Percentiles rank a stretch among this genome's conserved stretches.
Conservation (phyloP, 495 filamentous ascomycete species). For the Halenospora varia region DNA sequence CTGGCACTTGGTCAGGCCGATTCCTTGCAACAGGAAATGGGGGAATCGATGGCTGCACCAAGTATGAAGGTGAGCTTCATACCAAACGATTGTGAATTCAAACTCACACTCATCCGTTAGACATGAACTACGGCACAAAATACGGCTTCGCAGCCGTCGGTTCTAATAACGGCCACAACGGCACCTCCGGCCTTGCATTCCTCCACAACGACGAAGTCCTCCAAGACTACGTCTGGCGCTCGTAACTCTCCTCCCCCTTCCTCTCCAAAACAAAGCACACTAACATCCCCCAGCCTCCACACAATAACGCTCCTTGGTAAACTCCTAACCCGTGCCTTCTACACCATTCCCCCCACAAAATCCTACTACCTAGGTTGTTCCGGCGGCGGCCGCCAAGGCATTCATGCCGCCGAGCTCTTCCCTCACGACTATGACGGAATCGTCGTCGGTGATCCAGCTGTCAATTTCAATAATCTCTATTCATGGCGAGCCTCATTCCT, state of each 20-base stretch:
- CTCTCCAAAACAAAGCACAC: conserved; percentile 33
- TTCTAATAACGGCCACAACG: conserved; percentile 55
- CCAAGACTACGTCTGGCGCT: conserved; percentile 30
- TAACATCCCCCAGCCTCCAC: conserved; percentile 30
- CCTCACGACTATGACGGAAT: conserved; percentile 64
- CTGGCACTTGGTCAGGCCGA: conserved; percentile 43
- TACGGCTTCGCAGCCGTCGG: conserved; percentile 54
- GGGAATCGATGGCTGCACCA: conserved; percentile 49
- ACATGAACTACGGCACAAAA: conserved; percentile 27
- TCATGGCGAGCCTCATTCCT: conserved; percentile 54
- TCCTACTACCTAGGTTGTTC: conserved; percentile 57
- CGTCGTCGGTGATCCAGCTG: conserved; percentile 52
- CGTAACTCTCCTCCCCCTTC: conserved; percentile 39
- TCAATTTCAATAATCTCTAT: conserved; percentile 44
- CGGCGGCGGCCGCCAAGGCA: conserved; percentile 54
- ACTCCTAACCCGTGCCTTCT: conserved; percentile 30
- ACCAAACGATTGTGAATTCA: background rate
- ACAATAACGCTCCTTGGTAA: conserved; percentile 44
- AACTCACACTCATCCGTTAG: background rate
- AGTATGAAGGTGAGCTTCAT: conserved; percentile 22
- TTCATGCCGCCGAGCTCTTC: conserved; percentile 48
- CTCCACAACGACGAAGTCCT: conserved; percentile 48
- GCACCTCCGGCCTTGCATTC: conserved; percentile 46
- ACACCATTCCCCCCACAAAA: conserved; percentile 27
- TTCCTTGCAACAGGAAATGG: conserved; percentile 55